Evolutionary conservation across 2,329 filamentous ascomycete species (phyloP).

Genomic region (Stachybotrys elegans): DNA sequence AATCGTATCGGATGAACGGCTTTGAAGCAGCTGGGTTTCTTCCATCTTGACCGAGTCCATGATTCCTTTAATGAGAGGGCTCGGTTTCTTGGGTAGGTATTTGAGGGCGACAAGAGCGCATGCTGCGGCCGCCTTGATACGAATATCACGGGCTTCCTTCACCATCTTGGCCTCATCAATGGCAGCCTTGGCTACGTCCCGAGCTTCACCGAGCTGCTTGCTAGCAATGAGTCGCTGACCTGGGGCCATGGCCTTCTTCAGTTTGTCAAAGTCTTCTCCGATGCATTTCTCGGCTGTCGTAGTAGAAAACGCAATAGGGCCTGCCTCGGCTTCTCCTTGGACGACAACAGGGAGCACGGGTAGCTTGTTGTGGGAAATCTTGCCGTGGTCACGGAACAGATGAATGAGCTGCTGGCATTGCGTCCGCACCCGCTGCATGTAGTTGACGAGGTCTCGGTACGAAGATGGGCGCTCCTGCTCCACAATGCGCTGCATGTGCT

Average conservation of each 20-base stretch:
- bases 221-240: slow-evolving; percentile 81
- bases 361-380: slow-evolving; percentile 68
- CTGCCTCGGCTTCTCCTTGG: slow-evolving; percentile 87
- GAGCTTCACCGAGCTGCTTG: slow-evolving; percentile 73
- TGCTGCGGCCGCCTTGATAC: slow-evolving; percentile 80
- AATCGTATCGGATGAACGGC: slow-evolving; percentile 78
- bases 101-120: slow-evolving; percentile 85
- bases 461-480: slow-evolving; percentile 75
- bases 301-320: slow-evolving; percentile 87
- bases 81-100: slow-evolving; percentile 87
- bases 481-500: slow-evolving; percentile 67
- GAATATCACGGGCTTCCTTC: slow-evolving; percentile 78
- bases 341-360: slow-evolving; percentile 84
- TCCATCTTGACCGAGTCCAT: slow-evolving; percentile 98
- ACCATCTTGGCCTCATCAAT: slow-evolving; percentile 75
- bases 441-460: slow-evolving; percentile 88
- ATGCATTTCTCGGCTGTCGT: slow-evolving; percentile 84
- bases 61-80: slow-evolving; percentile 86
- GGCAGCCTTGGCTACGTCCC: slow-evolving; percentile 61
- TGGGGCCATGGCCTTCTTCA: slow-evolving; percentile 85
- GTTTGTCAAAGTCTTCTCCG: slow-evolving; percentile 75
- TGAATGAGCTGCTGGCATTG: slow-evolving; percentile 89
- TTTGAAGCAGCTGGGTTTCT: slow-evolving; percentile 84
- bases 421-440: slow-evolving; percentile 80
- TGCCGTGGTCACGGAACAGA: slow-evolving; percentile 86